phyloP scores from a whole-genome alignment of 2,329 filamentous ascomycete genomes.

The Talaromyces rugulosus region DNA sequence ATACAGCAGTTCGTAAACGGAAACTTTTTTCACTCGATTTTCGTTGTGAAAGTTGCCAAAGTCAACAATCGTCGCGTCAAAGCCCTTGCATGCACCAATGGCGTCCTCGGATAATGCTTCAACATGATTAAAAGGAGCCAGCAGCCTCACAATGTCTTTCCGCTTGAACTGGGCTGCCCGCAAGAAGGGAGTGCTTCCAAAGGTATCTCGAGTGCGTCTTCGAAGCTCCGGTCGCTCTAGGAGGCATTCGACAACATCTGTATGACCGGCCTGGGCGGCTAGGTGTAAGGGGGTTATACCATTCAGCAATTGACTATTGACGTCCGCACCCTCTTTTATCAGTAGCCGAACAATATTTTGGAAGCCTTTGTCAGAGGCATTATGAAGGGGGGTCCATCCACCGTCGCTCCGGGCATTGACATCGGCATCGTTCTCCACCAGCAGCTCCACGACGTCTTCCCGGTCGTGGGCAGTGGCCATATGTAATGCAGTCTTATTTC shows the following conservation, averaged over 20 bases:
- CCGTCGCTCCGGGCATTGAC: conserved; percentile 48
- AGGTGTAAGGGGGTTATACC: conserved; percentile 38
- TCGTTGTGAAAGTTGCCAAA: conserved; percentile 45
- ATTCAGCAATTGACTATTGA: conserved; percentile 36
- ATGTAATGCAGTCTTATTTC: conserved; percentile 47
- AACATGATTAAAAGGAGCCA: conserved; percentile 35
- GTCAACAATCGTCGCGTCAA: conserved; percentile 52
- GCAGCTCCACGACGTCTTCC: conserved; percentile 32
- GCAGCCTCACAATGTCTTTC: conserved; percentile 31
- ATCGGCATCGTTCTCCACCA: conserved; percentile 43
- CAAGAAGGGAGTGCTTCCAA: conserved; percentile 38
- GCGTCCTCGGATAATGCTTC: conserved; percentile 36
- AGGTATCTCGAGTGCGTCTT: conserved; percentile 31
- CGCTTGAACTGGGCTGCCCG: conserved; percentile 37
- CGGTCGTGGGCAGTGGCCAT: conserved; percentile 45
- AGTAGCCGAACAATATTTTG: conserved; percentile 43
- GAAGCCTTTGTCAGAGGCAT: conserved; percentile 50
- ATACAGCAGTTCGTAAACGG: conserved; percentile 52
- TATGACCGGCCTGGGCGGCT: conserved; percentile 37
- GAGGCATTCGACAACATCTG: conserved; percentile 32
- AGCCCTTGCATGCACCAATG: conserved; percentile 43
- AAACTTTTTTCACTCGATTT: conserved; percentile 44
- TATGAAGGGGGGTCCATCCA: conserved; percentile 52
- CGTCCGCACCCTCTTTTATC: conserved; percentile 31
- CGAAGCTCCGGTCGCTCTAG: conserved; percentile 30